A percentile compares a stretch with the other conserved stretches of the same genome.
These are phyloP conservation scores for Collybia mongolica DNA, from an alignment of 768 basidiomycete genomes.

Conservation along the genomic window DNA sequence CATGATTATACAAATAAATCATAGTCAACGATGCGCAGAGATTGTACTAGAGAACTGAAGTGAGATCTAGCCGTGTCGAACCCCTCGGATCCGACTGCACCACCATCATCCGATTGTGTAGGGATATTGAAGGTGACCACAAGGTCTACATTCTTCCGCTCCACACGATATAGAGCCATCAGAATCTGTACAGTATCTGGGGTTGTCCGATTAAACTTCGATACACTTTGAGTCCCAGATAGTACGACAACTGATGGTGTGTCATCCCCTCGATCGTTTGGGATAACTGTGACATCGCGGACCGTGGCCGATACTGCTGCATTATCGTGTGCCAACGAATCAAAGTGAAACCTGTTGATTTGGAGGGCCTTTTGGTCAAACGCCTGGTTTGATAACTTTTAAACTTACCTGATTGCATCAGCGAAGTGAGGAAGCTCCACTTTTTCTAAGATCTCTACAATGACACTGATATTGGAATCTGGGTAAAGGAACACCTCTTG, in stretches of 20 bases:
- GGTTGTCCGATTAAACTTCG: slow-evolving; percentile 67
- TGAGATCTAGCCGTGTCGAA: slow-evolving; percentile 37
- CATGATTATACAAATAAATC: slow-evolving; percentile 59
- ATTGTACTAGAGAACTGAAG: slow-evolving; percentile 54
- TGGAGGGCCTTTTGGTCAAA: slow-evolving; percentile 5
- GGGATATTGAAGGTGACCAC: slow-evolving; percentile 87
- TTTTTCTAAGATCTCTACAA: slow-evolving; percentile 81
- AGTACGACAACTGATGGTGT: slow-evolving; percentile 66
- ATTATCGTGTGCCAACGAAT: slow-evolving; percentile 90
- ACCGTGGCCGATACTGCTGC: slow-evolving; percentile 55
- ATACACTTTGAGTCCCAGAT: slow-evolving; percentile 65
- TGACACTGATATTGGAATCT: slow-evolving; percentile 66
- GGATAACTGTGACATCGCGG: slow-evolving; percentile 32
- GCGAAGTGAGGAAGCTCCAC: slow-evolving; percentile 55
- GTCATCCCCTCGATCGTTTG: slow-evolving; percentile 40
- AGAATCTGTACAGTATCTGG: slow-evolving; percentile 74
- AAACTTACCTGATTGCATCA: slow-evolving; percentile 60
- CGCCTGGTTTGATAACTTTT: not conserved
- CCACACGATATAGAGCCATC: slow-evolving; percentile 80
- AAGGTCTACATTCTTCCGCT: slow-evolving; percentile 71
- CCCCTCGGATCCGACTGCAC: slow-evolving; percentile 37
- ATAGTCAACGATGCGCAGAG: slow-evolving; percentile 68
- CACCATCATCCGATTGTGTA: slow-evolving; percentile 41
- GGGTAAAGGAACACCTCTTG: slow-evolving; percentile 90
- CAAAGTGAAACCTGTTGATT: slow-evolving; percentile 79